Evolutionary conservation across 768 basidiomycete species (phyloP), one percentile per base, ranked within the genome.

Genomic region (Psilocybe sp.): DNA sequence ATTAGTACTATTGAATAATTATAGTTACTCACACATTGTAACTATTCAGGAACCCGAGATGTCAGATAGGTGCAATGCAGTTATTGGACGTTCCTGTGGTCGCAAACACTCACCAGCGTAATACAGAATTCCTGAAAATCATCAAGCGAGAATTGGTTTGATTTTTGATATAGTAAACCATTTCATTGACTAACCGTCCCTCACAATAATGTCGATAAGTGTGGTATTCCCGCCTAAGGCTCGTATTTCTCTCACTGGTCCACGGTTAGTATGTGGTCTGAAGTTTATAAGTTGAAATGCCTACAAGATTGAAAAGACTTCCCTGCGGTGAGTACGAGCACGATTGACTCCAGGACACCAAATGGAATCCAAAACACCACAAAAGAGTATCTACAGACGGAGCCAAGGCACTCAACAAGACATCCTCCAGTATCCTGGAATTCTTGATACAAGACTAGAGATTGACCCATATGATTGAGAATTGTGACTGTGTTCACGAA

Each of bases 301-400:
- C 5, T 10, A 23, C 33, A 50, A 28, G 43, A 39, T 13, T 42
- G 10, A 15, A 43, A 31, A 11, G 38, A 50, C 20, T 50, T 50
- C 44, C 44, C 31, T 13, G 44, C 36, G 6, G 44, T 51, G 6
- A 46, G 34, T 23, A 46, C 34, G 19, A 35, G 44, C 7, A 44
- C 32, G 52, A 37, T 28, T 15, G 59, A 56, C 35, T 60, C 59
- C 23, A 60, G 58, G 10, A 56, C 18, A 18, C 54, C 18, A 41
- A 56, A 58, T 1, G 59, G 59, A 2, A 56, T 47, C 59, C 59
- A 60, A 19, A 60, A 54, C 1, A 42, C 46, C 12, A 60, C 49
- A 8, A 60, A 32, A 4, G 54, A 44, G 2, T 48, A 49, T 14
- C 39, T 44, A 16, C 54, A 55, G 33, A 47, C 32, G 3, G n/a